Evolutionary conservation across 352 stramenopile genomes (phyloP).

Genomic region (Phytopythium montanum): DNA sequence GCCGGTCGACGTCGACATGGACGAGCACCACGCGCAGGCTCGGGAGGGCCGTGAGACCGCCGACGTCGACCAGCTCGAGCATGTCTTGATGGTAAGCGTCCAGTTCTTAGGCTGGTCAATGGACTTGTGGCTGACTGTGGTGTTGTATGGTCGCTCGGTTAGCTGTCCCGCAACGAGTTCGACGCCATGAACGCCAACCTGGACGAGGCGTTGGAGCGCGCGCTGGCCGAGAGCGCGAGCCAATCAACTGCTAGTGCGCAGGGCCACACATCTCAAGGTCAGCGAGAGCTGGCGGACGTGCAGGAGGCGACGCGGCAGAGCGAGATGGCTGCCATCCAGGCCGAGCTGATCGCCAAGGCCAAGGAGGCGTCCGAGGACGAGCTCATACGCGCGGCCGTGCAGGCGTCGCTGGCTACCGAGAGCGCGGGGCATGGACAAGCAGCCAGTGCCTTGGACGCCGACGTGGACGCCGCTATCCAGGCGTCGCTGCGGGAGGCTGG

Average conservation of each 20-base stretch:
- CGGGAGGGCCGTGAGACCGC: conserved; percentile 45
- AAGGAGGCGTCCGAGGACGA: conserved; percentile 74
- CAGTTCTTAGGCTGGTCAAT: neutral
- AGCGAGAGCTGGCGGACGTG: conserved; percentile 40
- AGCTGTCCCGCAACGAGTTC: conserved; percentile 76
- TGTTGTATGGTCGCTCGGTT: neutral
- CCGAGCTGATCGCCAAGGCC: conserved; percentile 60
- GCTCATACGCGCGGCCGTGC: conserved; percentile 58
- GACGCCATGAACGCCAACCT: conserved; percentile 72
- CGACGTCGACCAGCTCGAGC: conserved; percentile 68
- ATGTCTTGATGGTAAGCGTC: conserved; percentile 58
- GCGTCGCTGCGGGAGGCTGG: conserved; percentile 38
- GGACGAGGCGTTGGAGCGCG: conserved; percentile 69
- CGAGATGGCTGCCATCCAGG: conserved; percentile 73
- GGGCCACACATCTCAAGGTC: neutral
- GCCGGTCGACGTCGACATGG: conserved; percentile 16
- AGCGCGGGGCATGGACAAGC: conserved; percentile 3
- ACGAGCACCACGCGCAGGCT: conserved; percentile 24
- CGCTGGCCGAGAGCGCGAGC: conserved; percentile 37
- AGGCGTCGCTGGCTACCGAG: conserved; percentile 47
- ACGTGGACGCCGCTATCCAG: conserved; percentile 66
- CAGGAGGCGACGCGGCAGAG: conserved; percentile 57
- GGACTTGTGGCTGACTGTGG: conserved; percentile 4
- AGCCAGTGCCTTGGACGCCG: conserved; percentile 31
- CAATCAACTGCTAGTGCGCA: neutral